Percentiles rank a stretch among this genome's conserved stretches.
phyloP scores from a whole-genome alignment of 2,329 filamentous ascomycete genomes.

The Fusarium beomiforme region DNA sequence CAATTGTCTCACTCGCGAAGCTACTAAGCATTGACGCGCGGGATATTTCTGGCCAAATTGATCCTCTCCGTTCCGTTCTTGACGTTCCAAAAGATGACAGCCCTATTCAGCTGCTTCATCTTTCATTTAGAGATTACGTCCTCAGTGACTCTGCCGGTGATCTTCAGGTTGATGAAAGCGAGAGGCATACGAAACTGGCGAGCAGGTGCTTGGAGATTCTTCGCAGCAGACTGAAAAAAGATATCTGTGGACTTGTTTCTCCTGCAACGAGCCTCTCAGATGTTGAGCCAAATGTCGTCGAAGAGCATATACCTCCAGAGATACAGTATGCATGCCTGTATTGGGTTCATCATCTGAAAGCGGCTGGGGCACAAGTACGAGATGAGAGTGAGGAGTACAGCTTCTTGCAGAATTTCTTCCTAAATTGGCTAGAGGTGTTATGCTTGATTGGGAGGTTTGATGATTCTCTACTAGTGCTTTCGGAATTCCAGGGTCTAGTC shows the following conservation, averaged over 20 bases:
- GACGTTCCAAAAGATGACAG: background rate
- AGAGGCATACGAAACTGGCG: background rate
- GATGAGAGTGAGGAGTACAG: background rate
- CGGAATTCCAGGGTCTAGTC: background rate
- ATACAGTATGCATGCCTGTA: conserved; percentile 11
- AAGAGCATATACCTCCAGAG: background rate
- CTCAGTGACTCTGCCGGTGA: conserved; percentile 26
- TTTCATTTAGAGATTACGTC: conserved; percentile 54
- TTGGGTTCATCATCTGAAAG: conserved; percentile 49
- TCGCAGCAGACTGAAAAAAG: conserved; percentile 41
- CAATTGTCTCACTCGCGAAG: conserved; percentile 16
- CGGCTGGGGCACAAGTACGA: background rate
- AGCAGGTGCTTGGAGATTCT: conserved; percentile 41
- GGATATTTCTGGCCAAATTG: fast-evolving
- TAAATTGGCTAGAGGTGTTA: background rate
- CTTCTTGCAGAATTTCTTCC: background rate
- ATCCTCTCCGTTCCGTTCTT: background rate
- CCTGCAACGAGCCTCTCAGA: background rate
- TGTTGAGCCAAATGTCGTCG: fast-evolving
- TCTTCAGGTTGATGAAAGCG: conserved; percentile 43
- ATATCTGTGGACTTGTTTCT: conserved; percentile 49
- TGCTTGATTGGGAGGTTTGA: fast-evolving
- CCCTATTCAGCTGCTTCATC: conserved; percentile 42
- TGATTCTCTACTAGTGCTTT: fast-evolving
- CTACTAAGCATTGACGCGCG: background rate